phyloP scores from a whole-genome alignment of 768 basidiomycete genomes.

The Inosperma sp. region DNA sequence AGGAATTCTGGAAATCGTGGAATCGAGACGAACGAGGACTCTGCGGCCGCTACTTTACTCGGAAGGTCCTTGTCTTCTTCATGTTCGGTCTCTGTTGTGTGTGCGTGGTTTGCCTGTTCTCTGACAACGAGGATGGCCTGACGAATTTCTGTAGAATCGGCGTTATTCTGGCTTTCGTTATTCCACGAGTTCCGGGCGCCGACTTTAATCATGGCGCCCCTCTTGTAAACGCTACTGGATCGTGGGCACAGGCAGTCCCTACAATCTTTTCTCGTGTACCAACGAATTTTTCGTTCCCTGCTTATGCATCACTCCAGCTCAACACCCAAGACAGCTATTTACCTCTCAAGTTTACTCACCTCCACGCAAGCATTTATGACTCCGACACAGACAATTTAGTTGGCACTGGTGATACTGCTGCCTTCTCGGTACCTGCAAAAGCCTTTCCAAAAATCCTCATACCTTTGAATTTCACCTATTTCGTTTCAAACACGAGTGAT shows the following conservation, averaged over 20 bases:
- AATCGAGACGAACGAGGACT: constrained; percentile 74
- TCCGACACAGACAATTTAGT: constrained; percentile 60
- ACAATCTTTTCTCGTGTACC: constrained; percentile 69
- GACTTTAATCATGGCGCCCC: constrained; percentile 56
- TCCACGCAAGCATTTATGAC: constrained; percentile 69
- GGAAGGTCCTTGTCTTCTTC: constrained; percentile 64
- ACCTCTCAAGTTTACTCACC: constrained; percentile 65
- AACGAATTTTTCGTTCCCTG: constrained; percentile 89
- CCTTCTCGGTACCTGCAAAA: constrained; percentile 61
- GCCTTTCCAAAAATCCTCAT: constrained; percentile 58
- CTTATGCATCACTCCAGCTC: constrained; percentile 66
- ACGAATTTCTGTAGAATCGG: constrained; percentile 43
- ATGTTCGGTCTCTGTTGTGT: constrained; percentile 55
- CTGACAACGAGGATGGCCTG: constrained; percentile 8
- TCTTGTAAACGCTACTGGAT: constrained; percentile 53
- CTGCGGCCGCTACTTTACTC: constrained; percentile 76
- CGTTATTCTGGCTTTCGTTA: constrained; percentile 67
- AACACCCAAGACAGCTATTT: constrained; percentile 73
- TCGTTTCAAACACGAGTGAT: constrained; percentile 75
- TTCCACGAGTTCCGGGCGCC: constrained; percentile 79
- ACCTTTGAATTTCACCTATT: constrained; percentile 81
- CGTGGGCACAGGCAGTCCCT: constrained; percentile 52
- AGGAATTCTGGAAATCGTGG: constrained; percentile 68
- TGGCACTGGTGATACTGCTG: constrained; percentile 59
- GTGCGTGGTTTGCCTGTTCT: constrained; percentile 36